Conservation (phyloP, 352 stramenopile species). For the Aphanomyces cochlioides region DNA sequence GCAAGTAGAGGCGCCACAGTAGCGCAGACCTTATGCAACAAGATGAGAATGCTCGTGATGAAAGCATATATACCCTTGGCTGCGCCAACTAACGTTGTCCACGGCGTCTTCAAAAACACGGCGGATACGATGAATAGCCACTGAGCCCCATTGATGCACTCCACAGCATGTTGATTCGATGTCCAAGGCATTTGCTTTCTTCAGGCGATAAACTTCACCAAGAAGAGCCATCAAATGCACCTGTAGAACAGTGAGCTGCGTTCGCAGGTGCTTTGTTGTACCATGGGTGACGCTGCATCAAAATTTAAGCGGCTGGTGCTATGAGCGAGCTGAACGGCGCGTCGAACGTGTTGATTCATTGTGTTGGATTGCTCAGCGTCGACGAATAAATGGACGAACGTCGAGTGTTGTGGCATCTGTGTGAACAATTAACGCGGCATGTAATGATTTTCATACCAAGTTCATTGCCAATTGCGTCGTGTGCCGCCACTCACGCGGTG, state of each 20-base stretch:
- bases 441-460: neutral
- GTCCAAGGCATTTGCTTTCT: conserved; percentile 1
- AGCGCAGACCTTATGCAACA: conserved; percentile 72
- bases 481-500: conserved; percentile 3
- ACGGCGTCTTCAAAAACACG: conserved; percentile 20
- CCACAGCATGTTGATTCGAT: conserved; percentile 46
- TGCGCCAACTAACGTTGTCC: neutral
- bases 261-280: neutral
- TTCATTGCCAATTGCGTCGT: conserved; percentile 10
- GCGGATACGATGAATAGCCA: conserved; percentile 50
- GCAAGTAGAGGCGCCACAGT: conserved; percentile 68
- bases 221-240: conserved; percentile 3
- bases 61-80: conserved; percentile 11
- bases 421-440: neutral
- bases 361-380: conserved; percentile 19
- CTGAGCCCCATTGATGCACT: conserved; percentile 56
- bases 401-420: conserved; percentile 3
- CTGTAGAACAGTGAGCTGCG: neutral
- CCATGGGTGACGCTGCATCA: conserved; percentile 14
- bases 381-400: conserved; percentile 11
- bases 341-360: conserved; percentile 18
- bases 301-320: neutral
- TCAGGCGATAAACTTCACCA: conserved; percentile 1
- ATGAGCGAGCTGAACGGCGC: neutral
- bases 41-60: conserved; percentile 24